A percentile compares a stretch with the other conserved stretches of the same genome.
Evolutionary conservation across 257 asterid species (phyloP).

Genomic region (Handroanthus guayacan): DNA sequence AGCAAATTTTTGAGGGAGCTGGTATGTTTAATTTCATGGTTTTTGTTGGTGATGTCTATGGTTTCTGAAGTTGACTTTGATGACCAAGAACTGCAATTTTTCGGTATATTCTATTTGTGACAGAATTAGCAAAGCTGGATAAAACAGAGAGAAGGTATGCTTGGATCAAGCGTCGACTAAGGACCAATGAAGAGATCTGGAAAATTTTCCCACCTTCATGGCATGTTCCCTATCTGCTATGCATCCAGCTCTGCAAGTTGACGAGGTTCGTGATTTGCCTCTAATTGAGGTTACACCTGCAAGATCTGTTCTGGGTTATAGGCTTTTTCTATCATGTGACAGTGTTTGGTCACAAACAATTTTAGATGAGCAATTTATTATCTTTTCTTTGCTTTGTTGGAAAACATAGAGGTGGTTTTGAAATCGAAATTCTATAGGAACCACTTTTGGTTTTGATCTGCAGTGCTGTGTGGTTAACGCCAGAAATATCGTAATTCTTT

Average conservation of each 20-base stretch:
- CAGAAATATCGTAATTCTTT: too few relatives aligned
- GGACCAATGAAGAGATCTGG: slow-evolving; percentile 83
- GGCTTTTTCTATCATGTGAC: background rate
- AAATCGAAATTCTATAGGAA: background rate
- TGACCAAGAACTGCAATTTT: slow-evolving; percentile 26
- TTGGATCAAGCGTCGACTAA: slow-evolving; percentile 77
- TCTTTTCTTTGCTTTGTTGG: slow-evolving; percentile 8
- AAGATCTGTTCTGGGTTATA: background rate
- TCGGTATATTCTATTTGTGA: slow-evolving; percentile 29
- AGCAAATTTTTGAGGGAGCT: slow-evolving; percentile 80
- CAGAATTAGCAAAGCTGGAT: slow-evolving; percentile 72
- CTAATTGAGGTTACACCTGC: slow-evolving; percentile 3
- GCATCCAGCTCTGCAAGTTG: slow-evolving; percentile 79
- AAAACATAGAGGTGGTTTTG: background rate
- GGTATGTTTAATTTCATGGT: slow-evolving; percentile 44
- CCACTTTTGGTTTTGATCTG: slow-evolving; percentile 9
- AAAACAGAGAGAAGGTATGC: slow-evolving; percentile 79
- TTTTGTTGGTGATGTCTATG: background rate
- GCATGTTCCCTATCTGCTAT: slow-evolving; percentile 74
- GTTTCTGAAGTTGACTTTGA: slow-evolving; percentile 24
- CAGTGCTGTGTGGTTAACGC: background rate
- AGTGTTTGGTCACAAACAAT: slow-evolving; percentile 4
- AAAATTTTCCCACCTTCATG: slow-evolving; percentile 73
- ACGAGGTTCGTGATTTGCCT: slow-evolving; percentile 56
- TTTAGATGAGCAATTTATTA: slow-evolving; percentile 8